Evolutionary conservation across 2,329 filamentous ascomycete genomes (phyloP).

Genomic region (Teratosphaeria pseudoeucalypti): DNA sequence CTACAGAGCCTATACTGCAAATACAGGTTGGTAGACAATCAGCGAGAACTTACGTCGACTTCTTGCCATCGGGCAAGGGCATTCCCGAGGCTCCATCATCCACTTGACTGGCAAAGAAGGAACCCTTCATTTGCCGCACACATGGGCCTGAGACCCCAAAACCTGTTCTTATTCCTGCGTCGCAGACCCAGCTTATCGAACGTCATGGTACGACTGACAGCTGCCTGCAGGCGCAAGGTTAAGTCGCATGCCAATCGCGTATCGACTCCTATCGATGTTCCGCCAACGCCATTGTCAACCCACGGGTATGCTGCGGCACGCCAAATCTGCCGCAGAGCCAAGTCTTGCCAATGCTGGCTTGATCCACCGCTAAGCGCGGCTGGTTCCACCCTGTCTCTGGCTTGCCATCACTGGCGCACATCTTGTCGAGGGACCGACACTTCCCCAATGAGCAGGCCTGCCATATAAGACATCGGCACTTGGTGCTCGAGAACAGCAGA

Average conservation of each 20-base stretch:
- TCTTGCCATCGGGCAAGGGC: not conserved
- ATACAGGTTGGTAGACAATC: not conserved
- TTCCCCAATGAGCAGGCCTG: not conserved
- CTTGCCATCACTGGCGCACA: not conserved
- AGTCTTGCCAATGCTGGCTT: not conserved
- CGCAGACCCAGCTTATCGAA: not conserved
- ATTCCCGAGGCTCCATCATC: not conserved
- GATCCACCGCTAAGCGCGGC: not conserved
- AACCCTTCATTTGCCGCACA: not conserved
- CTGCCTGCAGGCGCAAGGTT: not conserved
- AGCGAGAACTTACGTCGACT: not conserved
- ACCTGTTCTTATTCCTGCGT: not conserved
- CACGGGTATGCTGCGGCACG: not conserved
- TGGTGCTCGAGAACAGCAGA: not conserved
- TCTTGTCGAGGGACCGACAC: not conserved
- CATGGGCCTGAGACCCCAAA: not conserved
- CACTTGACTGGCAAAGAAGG: not conserved
- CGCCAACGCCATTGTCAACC: not conserved
- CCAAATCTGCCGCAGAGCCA: not conserved
- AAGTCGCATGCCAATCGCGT: not conserved
- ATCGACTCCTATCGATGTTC: not conserved
- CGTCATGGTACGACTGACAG: not conserved
- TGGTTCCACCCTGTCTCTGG: not conserved
- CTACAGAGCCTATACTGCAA: not conserved
- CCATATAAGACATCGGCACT: not conserved